A percentile compares a stretch with the other conserved stretches of the same genome.
Evolutionary conservation across 2,329 filamentous ascomycete species (phyloP).

Genomic region (Fusarium continuum): DNA sequence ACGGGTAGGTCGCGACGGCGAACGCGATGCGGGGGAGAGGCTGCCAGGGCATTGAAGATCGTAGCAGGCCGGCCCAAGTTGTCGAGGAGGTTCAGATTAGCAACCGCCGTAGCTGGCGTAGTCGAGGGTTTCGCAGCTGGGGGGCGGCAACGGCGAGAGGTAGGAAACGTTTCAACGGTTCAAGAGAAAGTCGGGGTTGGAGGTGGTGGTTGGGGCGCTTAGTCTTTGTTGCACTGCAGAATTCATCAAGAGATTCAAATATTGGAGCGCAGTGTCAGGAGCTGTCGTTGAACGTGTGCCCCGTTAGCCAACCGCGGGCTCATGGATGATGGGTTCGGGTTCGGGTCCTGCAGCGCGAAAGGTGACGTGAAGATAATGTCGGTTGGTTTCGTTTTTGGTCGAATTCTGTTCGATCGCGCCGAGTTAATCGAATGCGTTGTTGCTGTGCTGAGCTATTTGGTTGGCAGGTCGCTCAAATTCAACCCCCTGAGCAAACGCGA

Average conservation of each 20-base stretch:
- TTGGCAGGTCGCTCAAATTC: slow-evolving; percentile 28
- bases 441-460: slow-evolving; percentile 31
- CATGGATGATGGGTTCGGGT: slow-evolving; percentile 39
- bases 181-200: slow-evolving; percentile 10
- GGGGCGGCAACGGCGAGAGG: slow-evolving; percentile 31
- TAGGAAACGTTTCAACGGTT: slow-evolving; percentile 7
- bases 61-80: slow-evolving; percentile 28
- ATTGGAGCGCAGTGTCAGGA: slow-evolving; percentile 36
- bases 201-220: slow-evolving; percentile 5
- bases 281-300: slow-evolving; percentile 35
- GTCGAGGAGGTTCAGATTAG: slow-evolving; percentile 28
- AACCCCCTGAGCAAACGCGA: slow-evolving; percentile 47
- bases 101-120: slow-evolving; percentile 26
- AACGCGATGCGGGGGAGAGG: slow-evolving; percentile 97
- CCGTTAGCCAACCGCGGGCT: slow-evolving; percentile 41
- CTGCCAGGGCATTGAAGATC: slow-evolving; percentile 86
- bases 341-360: slow-evolving; percentile 22
- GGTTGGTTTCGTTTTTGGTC: background rate
- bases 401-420: slow-evolving; percentile 11
- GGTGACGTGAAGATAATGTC: background rate
- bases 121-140: slow-evolving; percentile 34
- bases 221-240: slow-evolving; percentile 27
- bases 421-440: slow-evolving; percentile 16
- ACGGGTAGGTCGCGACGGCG: slow-evolving; percentile 95
- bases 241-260: slow-evolving; percentile 45